phyloP scores from a whole-genome alignment of 148 eudicot genomes.

The Amaranthus cruentus region DNA sequence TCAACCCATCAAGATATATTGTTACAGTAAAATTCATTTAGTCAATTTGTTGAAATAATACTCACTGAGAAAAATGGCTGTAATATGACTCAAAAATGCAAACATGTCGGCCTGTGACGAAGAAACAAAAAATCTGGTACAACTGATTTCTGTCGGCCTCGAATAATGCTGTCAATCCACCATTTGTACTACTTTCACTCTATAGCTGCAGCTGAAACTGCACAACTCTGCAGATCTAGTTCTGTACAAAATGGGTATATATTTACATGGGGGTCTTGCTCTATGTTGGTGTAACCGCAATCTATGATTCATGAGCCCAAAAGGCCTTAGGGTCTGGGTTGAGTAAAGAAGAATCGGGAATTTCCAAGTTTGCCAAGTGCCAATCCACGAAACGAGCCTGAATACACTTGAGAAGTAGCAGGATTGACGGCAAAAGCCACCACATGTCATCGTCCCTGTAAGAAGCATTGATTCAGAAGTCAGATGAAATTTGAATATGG shows the following conservation, averaged over 20 bases:
- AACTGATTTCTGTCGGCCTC: not conserved
- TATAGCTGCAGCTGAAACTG: conserved; percentile 12
- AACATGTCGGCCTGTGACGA: not conserved
- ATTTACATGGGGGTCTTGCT: conserved; percentile 15
- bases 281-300: not conserved
- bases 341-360: conserved; percentile 60
- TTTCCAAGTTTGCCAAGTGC: conserved; percentile 81
- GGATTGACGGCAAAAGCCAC: conserved; percentile 73
- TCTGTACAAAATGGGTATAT: conserved; percentile 19
- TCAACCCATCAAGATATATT: no score
- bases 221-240: conserved; percentile 4
- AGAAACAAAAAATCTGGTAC: not conserved
- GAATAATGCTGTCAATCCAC: conserved; percentile 7
- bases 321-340: conserved; percentile 69
- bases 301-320: conserved; percentile 56
- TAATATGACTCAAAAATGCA: not conserved
- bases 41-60: not conserved
- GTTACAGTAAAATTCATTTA: no score
- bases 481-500: no score
- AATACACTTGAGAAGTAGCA: conserved; percentile 54
- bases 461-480: not conserved
- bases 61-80: not conserved
- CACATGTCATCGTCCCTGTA: conserved; percentile 68
- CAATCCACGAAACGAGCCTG: conserved; percentile 83
- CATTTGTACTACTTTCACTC: conserved; percentile 6